Evolutionary conservation across 768 basidiomycete species (phyloP), one percentile per base, ranked within the genome.

Genomic region (Kwoniella bestiolae): DNA sequence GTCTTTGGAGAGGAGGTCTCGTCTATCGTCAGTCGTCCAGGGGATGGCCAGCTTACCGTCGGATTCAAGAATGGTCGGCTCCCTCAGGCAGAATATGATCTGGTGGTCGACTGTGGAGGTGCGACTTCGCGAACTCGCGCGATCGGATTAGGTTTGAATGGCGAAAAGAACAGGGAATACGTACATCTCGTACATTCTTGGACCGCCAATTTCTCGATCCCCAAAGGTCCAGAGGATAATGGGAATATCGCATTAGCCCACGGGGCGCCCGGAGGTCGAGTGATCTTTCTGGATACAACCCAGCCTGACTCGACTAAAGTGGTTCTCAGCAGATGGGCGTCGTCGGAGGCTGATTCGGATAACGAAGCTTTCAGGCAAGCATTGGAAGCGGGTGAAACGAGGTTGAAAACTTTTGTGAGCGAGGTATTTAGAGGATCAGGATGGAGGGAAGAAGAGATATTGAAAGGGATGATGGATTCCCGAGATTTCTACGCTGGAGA

Each of bases 51-150:
- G 18, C 4, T 41, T 11, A 18, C 12, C 4, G 38, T 41, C 18
- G 38, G 38, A 41, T 52, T 52, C 9, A 29, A 6, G 26, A 52
- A 52, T 29, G 50, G 50, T 9, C 25, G 16, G 16, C 26, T 28
- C 9, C 50, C 50, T 16, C 4, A 5, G 12, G 50, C 4, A 23
- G 16, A 21, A 28, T 52, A 52, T 60, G 75, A 79, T 46, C 14
- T 72, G 6, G 44, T 79, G 3, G 62, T 76, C 5, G 57, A 52
- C 5, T 69, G 73, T 3, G 78, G 78, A 59, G 77, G 78, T 0
- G 55, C 57, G 5, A 28, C 32, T 21, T 59, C 56, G 8, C 23
- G 61, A 23, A 64, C 67, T 5, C 38, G 67, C 25, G 52, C 25
- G 23, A 16, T 68, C 29, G 51, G 51, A 8, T 49, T 67, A 35